These are phyloP conservation scores for Epichloe amarillans DNA, from an alignment of 2,329 filamentous ascomycete genomes.

Conservation along the genomic window DNA sequence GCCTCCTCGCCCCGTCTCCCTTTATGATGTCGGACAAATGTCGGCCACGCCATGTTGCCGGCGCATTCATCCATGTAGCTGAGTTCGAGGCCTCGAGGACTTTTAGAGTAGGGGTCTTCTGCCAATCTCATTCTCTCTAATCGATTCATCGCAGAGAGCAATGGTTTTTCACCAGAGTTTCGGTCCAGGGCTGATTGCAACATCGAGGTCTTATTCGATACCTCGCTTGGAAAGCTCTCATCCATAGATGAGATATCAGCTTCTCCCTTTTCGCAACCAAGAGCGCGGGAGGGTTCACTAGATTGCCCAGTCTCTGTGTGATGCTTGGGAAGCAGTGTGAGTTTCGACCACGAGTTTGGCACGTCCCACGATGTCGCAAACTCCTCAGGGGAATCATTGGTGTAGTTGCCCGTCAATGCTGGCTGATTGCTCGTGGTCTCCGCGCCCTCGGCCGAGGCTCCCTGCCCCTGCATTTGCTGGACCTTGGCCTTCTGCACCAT, in stretches of 20 bases:
- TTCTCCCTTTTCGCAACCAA: slow-evolving; percentile 13
- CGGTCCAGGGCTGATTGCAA: slow-evolving; percentile 20
- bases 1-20: neutral
- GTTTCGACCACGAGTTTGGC: slow-evolving; percentile 14
- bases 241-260: slow-evolving; percentile 26
- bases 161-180: slow-evolving; percentile 1
- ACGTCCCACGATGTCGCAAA: slow-evolving; percentile 30
- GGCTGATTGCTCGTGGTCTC: slow-evolving; percentile 1
- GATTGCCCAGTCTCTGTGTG: neutral
- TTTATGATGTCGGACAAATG: slow-evolving; percentile 21
- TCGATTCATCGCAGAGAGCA: slow-evolving; percentile 2
- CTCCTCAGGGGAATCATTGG: slow-evolving; percentile 39
- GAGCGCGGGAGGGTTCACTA: neutral
- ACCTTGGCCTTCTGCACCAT: slow-evolving; percentile 8
- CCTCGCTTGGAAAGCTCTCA: slow-evolving; percentile 24
- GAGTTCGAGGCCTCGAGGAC: slow-evolving; percentile 34
- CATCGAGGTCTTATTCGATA: slow-evolving; percentile 9
- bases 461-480: slow-evolving; percentile 6
- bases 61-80: slow-evolving; percentile 31
- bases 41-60: slow-evolving; percentile 20
- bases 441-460: slow-evolving; percentile 4
- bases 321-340: slow-evolving; percentile 13
- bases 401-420: slow-evolving; percentile 32
- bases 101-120: slow-evolving; percentile 28
- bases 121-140: slow-evolving; percentile 9